Evolutionary conservation across 2,329 filamentous ascomycete genomes (phyloP), one percentile per base, ranked within the genome.

Genomic region (Coleophoma eucalyptorum): DNA sequence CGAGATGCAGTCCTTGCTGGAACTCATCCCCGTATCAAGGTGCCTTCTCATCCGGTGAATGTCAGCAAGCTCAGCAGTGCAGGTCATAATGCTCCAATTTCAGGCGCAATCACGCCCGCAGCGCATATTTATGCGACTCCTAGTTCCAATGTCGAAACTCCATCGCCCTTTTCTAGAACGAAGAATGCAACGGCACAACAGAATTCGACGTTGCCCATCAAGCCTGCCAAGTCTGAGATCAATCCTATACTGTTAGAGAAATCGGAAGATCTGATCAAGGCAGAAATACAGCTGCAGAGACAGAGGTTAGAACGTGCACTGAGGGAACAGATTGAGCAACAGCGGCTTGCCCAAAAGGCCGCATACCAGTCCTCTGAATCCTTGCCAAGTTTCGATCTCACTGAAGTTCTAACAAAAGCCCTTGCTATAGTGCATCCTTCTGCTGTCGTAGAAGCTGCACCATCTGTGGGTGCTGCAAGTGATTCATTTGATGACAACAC

Each of bases 401-500:
- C 83, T 56, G 82, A 90, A 67, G 85, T 95, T 54, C 75, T 93
- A 64, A 77, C 79, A 59, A 84, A 83, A 67, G 88, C 87, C 44
- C 75, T 87, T 65, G 79, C 83, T 57, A 74, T 90, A 60, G 89
- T 90, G 65, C 76, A 85, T 59, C 80, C 86, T 62, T 78, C 81
- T 64, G 74, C 77, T 57, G 70, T 80, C 62, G 70, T 77, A 66
- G 75, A 78, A 59, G 74, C 76, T 76, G 80, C 81, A 72, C 75
- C 76, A 60, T 76, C 70, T 59, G 62, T 70, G 69, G 71, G 66
- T 71, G 70, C 74, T 67, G 78, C 80, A 65, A 88, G 79, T 78
- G 89, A 93, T 69, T 94, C 90, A 34, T 89, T 91, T 72, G 91
- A 97, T 71, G 87, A 95, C 67, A 91, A 95, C 65, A 94, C 91